phyloP scores from a whole-genome alignment of 2,329 filamentous ascomycete species.

The Torrubiella hemipterigena region DNA sequence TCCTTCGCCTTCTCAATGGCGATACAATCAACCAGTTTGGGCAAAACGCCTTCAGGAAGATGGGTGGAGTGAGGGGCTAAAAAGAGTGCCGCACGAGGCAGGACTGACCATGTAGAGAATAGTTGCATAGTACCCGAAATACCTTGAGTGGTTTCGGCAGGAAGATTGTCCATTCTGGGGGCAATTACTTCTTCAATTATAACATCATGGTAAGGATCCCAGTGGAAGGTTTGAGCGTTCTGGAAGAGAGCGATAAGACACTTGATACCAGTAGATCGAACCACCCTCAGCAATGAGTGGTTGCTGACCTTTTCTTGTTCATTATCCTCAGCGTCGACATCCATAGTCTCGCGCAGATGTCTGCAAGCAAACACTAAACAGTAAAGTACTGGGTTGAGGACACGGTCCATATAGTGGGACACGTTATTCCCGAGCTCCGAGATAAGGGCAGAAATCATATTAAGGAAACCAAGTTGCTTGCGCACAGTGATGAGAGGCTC shows the following conservation, averaged over 20 bases:
- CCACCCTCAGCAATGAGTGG: conserved; percentile 50
- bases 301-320: conserved; percentile 28
- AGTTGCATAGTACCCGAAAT: conserved; percentile 74
- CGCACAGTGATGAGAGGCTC: conserved; percentile 52
- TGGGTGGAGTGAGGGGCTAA: conserved; percentile 32
- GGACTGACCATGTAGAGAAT: conserved; percentile 68
- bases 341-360: conserved; percentile 32
- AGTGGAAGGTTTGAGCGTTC: conserved; percentile 57
- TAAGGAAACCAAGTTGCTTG: conserved; percentile 82
- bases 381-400: conserved; percentile 70
- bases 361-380: conserved; percentile 64
- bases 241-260: conserved; percentile 71
- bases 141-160: conserved; percentile 78
- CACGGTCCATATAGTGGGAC: conserved; percentile 49
- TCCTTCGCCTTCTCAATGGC: conserved; percentile 65
- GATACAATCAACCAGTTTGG: conserved; percentile 61
- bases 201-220: conserved; percentile 56
- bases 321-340: conserved; percentile 16
- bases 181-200: conserved; percentile 67
- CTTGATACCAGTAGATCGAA: conserved; percentile 66
- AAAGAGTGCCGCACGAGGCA: conserved; percentile 54
- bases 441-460: conserved; percentile 81
- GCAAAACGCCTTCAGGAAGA: conserved; percentile 50
- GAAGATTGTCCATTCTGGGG: conserved; percentile 65
- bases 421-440: conserved; percentile 71